Percentiles rank a stretch among this genome's conserved stretches.
Evolutionary conservation across 768 basidiomycete species (phyloP).

Genomic region (Leucosporidium creatinivorum): DNA sequence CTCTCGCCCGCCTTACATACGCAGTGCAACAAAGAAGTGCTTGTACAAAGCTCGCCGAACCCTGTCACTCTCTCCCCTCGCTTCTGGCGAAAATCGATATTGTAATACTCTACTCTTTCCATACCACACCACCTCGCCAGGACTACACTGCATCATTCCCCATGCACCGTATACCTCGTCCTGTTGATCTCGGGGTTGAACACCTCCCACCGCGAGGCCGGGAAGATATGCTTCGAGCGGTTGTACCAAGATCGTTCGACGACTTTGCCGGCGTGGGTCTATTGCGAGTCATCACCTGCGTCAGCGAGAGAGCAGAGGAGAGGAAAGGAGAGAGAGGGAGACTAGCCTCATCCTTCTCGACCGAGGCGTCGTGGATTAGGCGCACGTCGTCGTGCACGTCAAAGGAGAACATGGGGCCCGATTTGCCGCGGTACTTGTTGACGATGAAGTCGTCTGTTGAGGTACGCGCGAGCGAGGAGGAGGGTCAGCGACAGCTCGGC

Average conservation of each 20-base stretch:
- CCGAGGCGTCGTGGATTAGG: conserved; percentile 82
- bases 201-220: conserved; percentile 32
- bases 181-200: conserved; percentile 30
- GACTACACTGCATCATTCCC: too few species aligned
- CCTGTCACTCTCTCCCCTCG: not conserved
- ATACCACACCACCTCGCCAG: not conserved
- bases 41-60: not conserved
- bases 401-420: conserved; percentile 94
- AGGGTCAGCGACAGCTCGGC: not conserved
- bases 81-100: too few species aligned
- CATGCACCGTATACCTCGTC: conserved; percentile 29
- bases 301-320: not conserved
- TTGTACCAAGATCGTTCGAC: conserved; percentile 94
- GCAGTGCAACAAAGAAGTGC: not conserved
- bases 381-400: conserved; percentile 99
- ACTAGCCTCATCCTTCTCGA: conserved; percentile 88
- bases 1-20: not conserved
- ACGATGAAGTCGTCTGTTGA: conserved; percentile 60
- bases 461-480: too few species aligned
- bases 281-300: not conserved
- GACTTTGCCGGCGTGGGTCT: conserved; percentile 87
- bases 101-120: not conserved
- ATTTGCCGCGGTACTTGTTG: conserved; percentile 97
- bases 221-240: conserved; percentile 63
- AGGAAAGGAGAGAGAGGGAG: not conserved